phyloP scores from a whole-genome alignment of 148 eudicot species.

The Rhododendron kiyosumense region DNA sequence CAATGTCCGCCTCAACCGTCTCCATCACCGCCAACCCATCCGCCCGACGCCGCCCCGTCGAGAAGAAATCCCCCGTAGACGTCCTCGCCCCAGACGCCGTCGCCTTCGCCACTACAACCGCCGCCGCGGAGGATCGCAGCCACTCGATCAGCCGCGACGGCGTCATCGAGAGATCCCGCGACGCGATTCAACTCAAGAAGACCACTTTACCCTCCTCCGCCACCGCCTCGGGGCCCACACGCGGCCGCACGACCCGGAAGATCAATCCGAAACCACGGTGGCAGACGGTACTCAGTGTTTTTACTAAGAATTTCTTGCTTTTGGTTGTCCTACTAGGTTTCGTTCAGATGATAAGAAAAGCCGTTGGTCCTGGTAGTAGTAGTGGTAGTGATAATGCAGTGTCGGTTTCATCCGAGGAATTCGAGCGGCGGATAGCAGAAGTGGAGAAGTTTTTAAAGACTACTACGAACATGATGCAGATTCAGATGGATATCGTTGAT shows the following conservation, averaged over 20 bases:
- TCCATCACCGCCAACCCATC: slow-evolving; percentile 65
- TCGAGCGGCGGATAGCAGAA: slow-evolving; percentile 58
- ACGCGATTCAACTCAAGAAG: slow-evolving; percentile 23
- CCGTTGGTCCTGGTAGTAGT: slow-evolving; percentile 10
- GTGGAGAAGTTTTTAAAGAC: slow-evolving; percentile 56
- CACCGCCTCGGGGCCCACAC: slow-evolving; percentile 1
- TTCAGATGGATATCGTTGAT: slow-evolving; percentile 64
- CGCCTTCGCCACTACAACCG: slow-evolving; percentile 11
- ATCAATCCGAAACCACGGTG: slow-evolving; percentile 36
- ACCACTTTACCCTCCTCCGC: slow-evolving; percentile 18
- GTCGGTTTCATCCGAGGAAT: slow-evolving; percentile 25
- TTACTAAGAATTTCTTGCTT: slow-evolving; percentile 56
- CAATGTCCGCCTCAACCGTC: slow-evolving; percentile 81
- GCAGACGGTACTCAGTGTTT: slow-evolving; percentile 53
- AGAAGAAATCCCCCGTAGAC: slow-evolving; percentile 40
- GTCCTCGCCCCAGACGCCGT: slow-evolving; percentile 23
- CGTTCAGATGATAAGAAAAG: slow-evolving; percentile 57
- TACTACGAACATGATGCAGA: slow-evolving; percentile 57
- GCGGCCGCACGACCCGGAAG: slow-evolving; percentile 31
- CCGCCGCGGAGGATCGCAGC: slow-evolving; percentile 33
- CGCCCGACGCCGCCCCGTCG: slow-evolving; percentile 52
- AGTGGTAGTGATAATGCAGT: background rate
- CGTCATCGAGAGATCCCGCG: slow-evolving; percentile 39
- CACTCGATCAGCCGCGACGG: slow-evolving; percentile 42
- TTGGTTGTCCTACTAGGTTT: slow-evolving; percentile 44